A percentile compares a stretch with the other conserved stretches of the same genome.
phyloP scores from a whole-genome alignment of 306 rosid genomes.

The Mimosa bimucronata region DNA sequence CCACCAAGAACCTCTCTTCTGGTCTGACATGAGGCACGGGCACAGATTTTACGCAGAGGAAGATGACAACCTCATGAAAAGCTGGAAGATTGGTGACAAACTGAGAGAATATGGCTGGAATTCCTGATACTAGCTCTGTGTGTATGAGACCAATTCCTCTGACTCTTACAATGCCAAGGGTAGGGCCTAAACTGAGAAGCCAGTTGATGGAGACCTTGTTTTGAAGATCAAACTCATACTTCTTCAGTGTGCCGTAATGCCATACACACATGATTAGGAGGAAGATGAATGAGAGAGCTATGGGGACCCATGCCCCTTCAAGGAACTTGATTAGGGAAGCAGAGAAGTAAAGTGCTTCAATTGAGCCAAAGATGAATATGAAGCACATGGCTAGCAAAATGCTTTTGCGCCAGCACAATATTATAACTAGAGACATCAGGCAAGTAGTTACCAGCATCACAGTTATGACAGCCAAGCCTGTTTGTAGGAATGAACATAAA shows the following conservation, averaged over 20 bases:
- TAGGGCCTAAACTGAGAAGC: slow-evolving; percentile 84
- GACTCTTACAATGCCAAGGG: slow-evolving; percentile 84
- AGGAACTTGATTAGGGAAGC: slow-evolving; percentile 93
- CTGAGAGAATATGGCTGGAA: slow-evolving; percentile 93
- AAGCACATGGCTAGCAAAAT: slow-evolving; percentile 68
- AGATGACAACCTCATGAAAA: slow-evolving; percentile 91
- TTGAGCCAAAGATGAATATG: slow-evolving; percentile 80
- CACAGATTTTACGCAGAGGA: slow-evolving; percentile 93
- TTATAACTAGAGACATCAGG: slow-evolving; percentile 92
- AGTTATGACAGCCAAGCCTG: slow-evolving; percentile 96
- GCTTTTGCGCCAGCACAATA: slow-evolving; percentile 85
- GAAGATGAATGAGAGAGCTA: slow-evolving; percentile 87
- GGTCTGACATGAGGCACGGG: slow-evolving; percentile 95
- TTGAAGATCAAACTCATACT: slow-evolving; percentile 89
- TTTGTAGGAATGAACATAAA: slow-evolving; percentile 14
- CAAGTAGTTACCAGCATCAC: slow-evolving; percentile 95
- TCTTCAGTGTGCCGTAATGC: slow-evolving; percentile 93
- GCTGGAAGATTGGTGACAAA: slow-evolving; percentile 96
- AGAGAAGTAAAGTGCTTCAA: slow-evolving; percentile 96
- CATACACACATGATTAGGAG: slow-evolving; percentile 82
- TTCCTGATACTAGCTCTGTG: slow-evolving; percentile 90
- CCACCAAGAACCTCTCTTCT: slow-evolving; percentile 86
- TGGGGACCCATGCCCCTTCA: slow-evolving; percentile 97
- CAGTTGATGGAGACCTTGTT: slow-evolving; percentile 92
- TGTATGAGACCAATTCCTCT: slow-evolving; percentile 93